Evolutionary conservation across 768 basidiomycete species (phyloP), one percentile per base, ranked within the genome.

Genomic region (Rubroboletus pulcherrimus): DNA sequence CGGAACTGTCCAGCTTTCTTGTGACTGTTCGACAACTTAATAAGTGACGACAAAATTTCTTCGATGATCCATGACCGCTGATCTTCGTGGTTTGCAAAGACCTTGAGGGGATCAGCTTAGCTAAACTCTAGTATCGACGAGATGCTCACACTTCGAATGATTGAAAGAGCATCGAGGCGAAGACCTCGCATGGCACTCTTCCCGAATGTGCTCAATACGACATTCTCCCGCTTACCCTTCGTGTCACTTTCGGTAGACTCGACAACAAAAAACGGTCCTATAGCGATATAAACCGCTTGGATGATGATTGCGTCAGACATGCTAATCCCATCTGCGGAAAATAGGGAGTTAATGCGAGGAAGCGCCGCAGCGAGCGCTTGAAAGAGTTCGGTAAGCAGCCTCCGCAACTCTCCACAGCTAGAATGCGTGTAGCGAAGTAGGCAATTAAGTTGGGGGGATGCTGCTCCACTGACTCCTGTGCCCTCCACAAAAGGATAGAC

Each of bases 31-130:
- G 92, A 90, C 24, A 95, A 77, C 71, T 93, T 95, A 62, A 90
- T 94, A 51, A 98, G 74, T 0, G 93, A 95, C 9, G 85, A 82
- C 29, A 99, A 66, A 34, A 98, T 95, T 71, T 98, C 97, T 68
- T 98, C 95, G n/a, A 98, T 88, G 59, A 98, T 96, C 94, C 94
- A 97, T 1, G 87, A 85, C 9, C 97, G 77, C 70, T 99, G 97
- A 41, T 87, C 88, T 60, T 91, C 85, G 65, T 98, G 86, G 59
- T 87, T 89, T 12, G 91, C 91, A 63, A 97, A 98, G 33, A 95
- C 87, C 95, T 97, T 63, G 51, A 39, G 51, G 38, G 15, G 3
- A 34, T 69, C 21, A 65, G 43, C 31, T 7, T 15, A 30, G 24
- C 38, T 33, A 15, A 46, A 31, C 33, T 15, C 15, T 4, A 9